Base-by-base conservation (phyloP, 345 rosid genomes). In the Hypericum androsaemum region DNA sequence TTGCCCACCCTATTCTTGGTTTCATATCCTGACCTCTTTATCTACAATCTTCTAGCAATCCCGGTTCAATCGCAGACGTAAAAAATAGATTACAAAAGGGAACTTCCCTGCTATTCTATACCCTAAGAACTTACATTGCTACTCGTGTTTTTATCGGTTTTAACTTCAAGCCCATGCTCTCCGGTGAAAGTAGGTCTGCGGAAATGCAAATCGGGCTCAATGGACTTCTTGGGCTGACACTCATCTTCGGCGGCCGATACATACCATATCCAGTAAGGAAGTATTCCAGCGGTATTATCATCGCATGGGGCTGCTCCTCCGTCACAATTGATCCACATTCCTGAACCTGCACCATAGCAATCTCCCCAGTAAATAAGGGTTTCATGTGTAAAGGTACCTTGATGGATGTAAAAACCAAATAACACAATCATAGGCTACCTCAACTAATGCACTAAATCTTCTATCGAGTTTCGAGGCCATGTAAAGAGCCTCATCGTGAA, bases 121-220 rank as follows among this genome's bases (percentile, higher is more conserved):
- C n/a, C 8, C 52, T 7, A 6, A 47, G 35, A n/a, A 47, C 52
- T 36, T 50, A 8, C 57, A 39, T 35, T 7, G 51, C 6, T 11
- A 49, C 38, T 36, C 94, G 71, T 15, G 99, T 94, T 74, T 80
- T 88, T 10, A 94, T 94, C 0, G 99, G 99, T 66, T 94, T 88
- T 55, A 88, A 69, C 80, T 94, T 88, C 71, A 94, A 71, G 0
- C 99, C 99, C 99, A 94, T 88, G 80, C 90, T 88, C 73, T 94
- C 97, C 0, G 95, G 99, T 6, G 99, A 83, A 11, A 94, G 87
- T 56, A 94, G 97, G 73, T 94, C 95, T 0, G 95, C 90, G 4
- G 97, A 77, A 63, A 94, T 83, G 75, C 86, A 65, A 8, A 72
- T 60, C 0, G 95, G 88, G 59, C 85, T 94, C 75, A 94, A 69